phyloP scores from a whole-genome alignment of 2,329 filamentous ascomycete species.

The Neurospora crassa region DNA sequence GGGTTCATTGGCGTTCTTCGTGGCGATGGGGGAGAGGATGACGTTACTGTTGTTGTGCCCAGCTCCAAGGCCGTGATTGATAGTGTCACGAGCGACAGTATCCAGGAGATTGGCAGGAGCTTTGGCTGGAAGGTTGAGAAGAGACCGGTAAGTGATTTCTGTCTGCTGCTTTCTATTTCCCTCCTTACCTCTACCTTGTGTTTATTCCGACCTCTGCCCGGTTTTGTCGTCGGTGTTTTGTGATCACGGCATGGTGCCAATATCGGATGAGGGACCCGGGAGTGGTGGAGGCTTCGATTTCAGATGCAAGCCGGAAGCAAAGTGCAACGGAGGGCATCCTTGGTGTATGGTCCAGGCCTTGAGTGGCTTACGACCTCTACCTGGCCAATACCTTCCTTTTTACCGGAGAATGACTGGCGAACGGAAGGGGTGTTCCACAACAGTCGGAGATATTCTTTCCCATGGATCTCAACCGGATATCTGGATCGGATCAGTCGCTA shows the following conservation, averaged over 20 bases:
- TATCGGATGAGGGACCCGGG: not conserved
- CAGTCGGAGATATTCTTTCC: not conserved
- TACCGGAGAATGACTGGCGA: not conserved
- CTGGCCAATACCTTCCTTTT: not conserved
- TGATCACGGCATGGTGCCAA: not conserved
- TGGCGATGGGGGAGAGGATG: constrained; percentile 35
- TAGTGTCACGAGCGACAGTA: constrained; percentile 72
- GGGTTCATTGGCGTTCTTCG: constrained; percentile 77
- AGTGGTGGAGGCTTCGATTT: not conserved
- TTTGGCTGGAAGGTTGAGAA: constrained; percentile 81
- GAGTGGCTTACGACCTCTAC: not conserved
- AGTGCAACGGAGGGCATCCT: not conserved
- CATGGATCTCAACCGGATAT: not conserved
- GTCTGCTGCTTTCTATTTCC: not conserved
- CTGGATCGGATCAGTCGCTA: not conserved
- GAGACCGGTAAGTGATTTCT: constrained; percentile 44
- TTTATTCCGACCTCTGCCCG: not conserved
- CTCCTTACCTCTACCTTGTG: too few relatives aligned
- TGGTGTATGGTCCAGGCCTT: not conserved
- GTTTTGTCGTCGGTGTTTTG: not conserved
- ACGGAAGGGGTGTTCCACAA: not conserved
- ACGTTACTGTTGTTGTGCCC: constrained; percentile 71
- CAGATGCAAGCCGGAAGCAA: not conserved
- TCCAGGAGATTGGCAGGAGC: constrained; percentile 63
- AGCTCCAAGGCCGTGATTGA: constrained; percentile 82